Base-by-base conservation (phyloP, 768 basidiomycete species). In the Boletus rubroflammeus region DNA sequence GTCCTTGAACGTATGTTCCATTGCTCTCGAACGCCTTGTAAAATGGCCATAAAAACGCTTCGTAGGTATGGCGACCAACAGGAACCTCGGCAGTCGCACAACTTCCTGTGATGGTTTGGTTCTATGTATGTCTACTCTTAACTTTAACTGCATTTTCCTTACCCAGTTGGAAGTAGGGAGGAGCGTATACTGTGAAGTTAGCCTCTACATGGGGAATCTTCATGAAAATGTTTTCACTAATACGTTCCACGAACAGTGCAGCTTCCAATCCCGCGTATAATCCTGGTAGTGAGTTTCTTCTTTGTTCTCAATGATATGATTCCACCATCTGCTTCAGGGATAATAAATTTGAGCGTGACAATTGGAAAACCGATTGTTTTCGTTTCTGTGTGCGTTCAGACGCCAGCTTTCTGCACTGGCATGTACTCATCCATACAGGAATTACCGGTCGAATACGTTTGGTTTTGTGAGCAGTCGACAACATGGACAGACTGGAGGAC, bases 1-100 rank as follows among this genome's bases (percentile, higher is more conserved):
- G n/a, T 72, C 68, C 40, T 66, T 85, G 42, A 83, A 84, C 56
- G 83, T 63, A 54, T 7, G 62, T 47, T 9, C n/a, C 17, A 9
- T 28, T 3, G 2, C 1, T 36, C 17, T 29, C 29, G 36, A 46
- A 6, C 9, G 6, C 40, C 39, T 25, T 17, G 13, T 10, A 8
- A 9, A n/a, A n/a, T 2, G 6, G 19, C 4, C 6, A 21, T n/a
- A 5, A 31, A 38, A 38, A 13, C 2, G 2, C 9, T 23, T 23
- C n/a, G 8, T 35, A 63, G 62, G 61, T 63, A 44, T 63, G 61
- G 62, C 57, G 57, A 4, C 57, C 61, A 13, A 49, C 54, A 7
- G 62, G 52, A 35, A 53, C 55, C 7, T 19, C 38, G 6, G 29
- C 36, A 5, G 7, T 11, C 1, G 55, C 54, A 15, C 50, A 53